A percentile compares a stretch with the other conserved stretches of the same genome.
phyloP scores from a whole-genome alignment of 1,284 basidiomycete genomes.

The Papiliotrema laurentii region DNA sequence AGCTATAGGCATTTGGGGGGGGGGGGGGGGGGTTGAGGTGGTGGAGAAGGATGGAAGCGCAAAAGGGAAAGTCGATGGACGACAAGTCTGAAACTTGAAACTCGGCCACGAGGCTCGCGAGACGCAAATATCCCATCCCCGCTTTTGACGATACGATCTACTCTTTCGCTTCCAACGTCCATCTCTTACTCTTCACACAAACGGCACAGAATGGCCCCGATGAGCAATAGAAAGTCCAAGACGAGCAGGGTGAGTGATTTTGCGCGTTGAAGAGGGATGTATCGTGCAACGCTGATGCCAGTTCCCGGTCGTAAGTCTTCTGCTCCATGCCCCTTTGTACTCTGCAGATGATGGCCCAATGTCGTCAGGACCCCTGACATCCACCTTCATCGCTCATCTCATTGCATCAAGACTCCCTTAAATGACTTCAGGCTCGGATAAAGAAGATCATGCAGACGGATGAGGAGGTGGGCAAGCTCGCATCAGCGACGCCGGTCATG shows the following conservation, averaged over 20 bases:
- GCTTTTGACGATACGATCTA: too few species aligned
- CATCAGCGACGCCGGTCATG: slow-evolving; percentile 92
- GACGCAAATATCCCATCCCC: too few species aligned
- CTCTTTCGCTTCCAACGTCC: not conserved
- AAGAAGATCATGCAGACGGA: slow-evolving; percentile 99
- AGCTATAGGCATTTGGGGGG: slow-evolving; percentile 15
- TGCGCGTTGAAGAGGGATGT: not conserved
- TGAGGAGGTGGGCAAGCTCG: slow-evolving; percentile 98
- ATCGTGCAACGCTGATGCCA: not conserved
- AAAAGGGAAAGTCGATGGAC: too few species aligned
- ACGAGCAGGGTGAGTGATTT: slow-evolving; percentile 6
- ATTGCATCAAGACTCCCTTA: too few species aligned
- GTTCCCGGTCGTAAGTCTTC: slow-evolving; percentile 4
- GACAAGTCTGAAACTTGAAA: too few species aligned
- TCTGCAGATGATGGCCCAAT: not conserved
- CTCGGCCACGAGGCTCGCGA: too few species aligned
- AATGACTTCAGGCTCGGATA: slow-evolving; percentile 82
- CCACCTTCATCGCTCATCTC: not conserved
- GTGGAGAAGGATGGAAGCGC: not conserved
- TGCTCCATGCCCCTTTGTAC: not conserved
- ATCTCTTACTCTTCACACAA: not conserved
- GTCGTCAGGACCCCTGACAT: not conserved
- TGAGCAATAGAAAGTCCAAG: slow-evolving; percentile 2
- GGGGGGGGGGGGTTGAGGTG: not conserved
- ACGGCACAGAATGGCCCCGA: not conserved